Conservation (phyloP, 148 eudicot genomes). For the Rhododendron ferrugineum region DNA sequence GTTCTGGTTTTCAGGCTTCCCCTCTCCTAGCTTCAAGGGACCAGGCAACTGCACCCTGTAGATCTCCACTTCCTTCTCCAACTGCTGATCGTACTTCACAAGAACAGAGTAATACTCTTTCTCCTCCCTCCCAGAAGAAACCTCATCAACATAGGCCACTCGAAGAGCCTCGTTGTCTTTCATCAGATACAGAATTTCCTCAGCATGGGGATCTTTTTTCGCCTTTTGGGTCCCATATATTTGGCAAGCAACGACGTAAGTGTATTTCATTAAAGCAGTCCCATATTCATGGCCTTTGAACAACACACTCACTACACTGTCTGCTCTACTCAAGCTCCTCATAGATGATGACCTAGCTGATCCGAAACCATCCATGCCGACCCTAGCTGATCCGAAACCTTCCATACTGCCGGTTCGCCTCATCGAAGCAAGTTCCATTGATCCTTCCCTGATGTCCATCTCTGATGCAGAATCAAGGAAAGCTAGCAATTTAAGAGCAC, state of each 20-base stretch:
- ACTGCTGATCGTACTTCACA: constrained; percentile 81
- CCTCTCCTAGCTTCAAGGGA: constrained; percentile 90
- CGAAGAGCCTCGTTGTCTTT: constrained; percentile 86
- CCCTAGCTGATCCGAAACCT: constrained; percentile 35
- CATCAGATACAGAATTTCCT: constrained; percentile 74
- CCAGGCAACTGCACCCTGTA: constrained; percentile 88
- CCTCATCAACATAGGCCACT: constrained; percentile 93
- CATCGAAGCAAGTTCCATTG: constrained; percentile 58
- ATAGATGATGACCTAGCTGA: constrained; percentile 40
- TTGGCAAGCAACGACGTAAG: constrained; percentile 59
- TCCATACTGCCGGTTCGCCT: constrained; percentile 40
- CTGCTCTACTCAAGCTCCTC: constrained; percentile 50
- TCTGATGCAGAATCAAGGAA: constrained; percentile 96
- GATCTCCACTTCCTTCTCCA: constrained; percentile 79
- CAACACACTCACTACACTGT: constrained; percentile 28
- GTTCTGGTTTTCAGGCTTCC: constrained; percentile 95
- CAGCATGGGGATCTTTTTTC: constrained; percentile 73
- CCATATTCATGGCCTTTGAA: constrained; percentile 53
- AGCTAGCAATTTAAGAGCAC: constrained; percentile 90
- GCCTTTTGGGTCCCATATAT: constrained; percentile 49
- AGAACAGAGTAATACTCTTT: constrained; percentile 83
- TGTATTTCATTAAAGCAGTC: constrained; percentile 50
- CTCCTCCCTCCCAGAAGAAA: constrained; percentile 50
- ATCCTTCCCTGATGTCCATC: constrained; percentile 83
- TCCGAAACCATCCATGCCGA: constrained; percentile 30